Base-by-base conservation (phyloP, 225 moss, liverwort and hornwort genomes). In the Anthoceros angustus region DNA sequence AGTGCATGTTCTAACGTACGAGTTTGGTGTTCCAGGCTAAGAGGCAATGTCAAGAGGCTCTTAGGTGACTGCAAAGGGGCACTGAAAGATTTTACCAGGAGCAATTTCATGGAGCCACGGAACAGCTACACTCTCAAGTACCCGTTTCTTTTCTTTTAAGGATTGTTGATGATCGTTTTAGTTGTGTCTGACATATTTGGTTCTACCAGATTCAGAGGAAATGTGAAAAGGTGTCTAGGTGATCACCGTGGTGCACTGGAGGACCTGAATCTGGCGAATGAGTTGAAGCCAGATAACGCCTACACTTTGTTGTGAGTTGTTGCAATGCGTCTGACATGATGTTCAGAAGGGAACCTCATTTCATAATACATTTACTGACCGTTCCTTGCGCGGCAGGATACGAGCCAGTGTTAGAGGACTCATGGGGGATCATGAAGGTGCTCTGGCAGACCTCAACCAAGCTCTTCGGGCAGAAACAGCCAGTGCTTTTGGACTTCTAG, bases 41-140 rank as follows among this genome's bases (percentile, higher is more conserved):
- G 79, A 62, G 82, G 82, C n/a, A 79, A 82, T 63, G 63, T 82
- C 38, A 61, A 74, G 0, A 79, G 76, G 49, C 76, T 79, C 68
- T 48, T 79, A 76, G 82, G 79, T 41, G 72, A 79, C 38, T 79
- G 76, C 10, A 73, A 79, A 66, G 74, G 72, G 15, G 82, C 82
- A 4, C 70, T 82, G 74, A 68, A 60, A 16, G 74, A 82, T 64
- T 69, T 82, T 68, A 55, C 79, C 76, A 21, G 82, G 74, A 66
- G 76, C 79, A 46, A 68, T 74, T 39, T 42, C 62, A 67, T 76
- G 74, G 25, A 69, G 64, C 68, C 79, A 79, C 68, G 76, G 74
- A 64, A 55, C 55, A 55, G 55, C 55, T 70, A 76, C 16, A 82
- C 79, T n/a, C 70, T 81, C 48, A 67, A 49, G 78, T 81, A 81